Evolutionary conservation across 257 asterid species (phyloP), one percentile per base, ranked within the genome.

Genomic region (Cruciata laevipes): DNA sequence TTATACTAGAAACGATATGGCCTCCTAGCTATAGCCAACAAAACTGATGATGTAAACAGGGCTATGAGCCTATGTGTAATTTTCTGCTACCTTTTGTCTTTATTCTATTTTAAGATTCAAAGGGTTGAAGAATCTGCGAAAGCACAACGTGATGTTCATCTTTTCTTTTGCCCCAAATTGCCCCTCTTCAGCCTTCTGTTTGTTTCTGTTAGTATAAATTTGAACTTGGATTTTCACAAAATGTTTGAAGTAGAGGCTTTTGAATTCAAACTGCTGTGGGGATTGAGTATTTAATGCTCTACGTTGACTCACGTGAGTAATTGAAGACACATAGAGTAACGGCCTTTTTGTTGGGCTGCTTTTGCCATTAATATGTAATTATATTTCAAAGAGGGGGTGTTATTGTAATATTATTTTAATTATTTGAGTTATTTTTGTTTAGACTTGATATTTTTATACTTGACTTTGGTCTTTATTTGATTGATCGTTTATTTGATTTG

Each of bases 1-100:
- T 78, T 76, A 31, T 70, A 67, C 73, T 51, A 58, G 56, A 65
- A 40, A 21, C 32, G 20, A 40, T 42, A 38, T 12, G 35, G 65
- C 27, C 13, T 1, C 24, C 23, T 51, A 6, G 32, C 24, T 10
- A 47, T 47, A 57, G 31, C 47, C 32, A 56, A 71, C 66, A 71
- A 63, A 71, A 20, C 21, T 32, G 66, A 3, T 56, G 67, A 57
- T 61, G 72, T 14, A 47, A 53, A 66, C 56, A 32, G 63, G 55
- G 55, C 55, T 47, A 47, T 5, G 55, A 47, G 55, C 33, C 55
- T 73, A 57, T n/a, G 4, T 7, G 17, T 55, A 16, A 1, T 57
- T 57, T 72, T 17, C 55, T 47, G 55, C 33, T 18, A 20, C 23
- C 40, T 17, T 17, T 38, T 47, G 35, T 44, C 60, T 63, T 21